A percentile compares a stretch with the other conserved stretches of the same genome.
Evolutionary conservation across 108 stramenopile species (phyloP).

Genomic region (Aureococcus anophagefferens): DNA sequence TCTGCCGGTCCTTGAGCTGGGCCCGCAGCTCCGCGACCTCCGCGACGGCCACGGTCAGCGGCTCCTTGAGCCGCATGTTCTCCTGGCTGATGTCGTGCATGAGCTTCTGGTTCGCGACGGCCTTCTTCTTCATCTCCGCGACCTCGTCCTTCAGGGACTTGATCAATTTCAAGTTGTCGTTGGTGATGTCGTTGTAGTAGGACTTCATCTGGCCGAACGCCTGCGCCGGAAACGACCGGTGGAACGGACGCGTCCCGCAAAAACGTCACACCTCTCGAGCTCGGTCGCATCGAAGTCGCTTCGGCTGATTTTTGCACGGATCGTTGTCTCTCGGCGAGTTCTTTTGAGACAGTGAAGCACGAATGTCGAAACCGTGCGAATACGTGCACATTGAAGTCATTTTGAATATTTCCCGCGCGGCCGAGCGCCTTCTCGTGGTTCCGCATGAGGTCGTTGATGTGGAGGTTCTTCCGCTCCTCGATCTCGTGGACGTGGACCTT

Average conservation of each 20-base stretch:
- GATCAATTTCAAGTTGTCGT: slow-evolving; percentile 42
- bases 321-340: too few species aligned
- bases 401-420: too few species aligned
- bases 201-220: slow-evolving; percentile 49
- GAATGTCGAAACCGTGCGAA: neutral
- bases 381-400: neutral
- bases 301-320: too few species aligned
- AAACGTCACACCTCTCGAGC: too few species aligned
- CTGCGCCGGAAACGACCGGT: too few species aligned
- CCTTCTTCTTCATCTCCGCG: slow-evolving; percentile 45
- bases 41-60: slow-evolving; percentile 37
- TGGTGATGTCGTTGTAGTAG: slow-evolving; percentile 61
- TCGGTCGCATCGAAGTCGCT: too few species aligned
- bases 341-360: too few species aligned
- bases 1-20: slow-evolving; percentile 41
- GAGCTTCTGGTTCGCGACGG: slow-evolving; percentile 38
- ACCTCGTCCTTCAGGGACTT: slow-evolving; percentile 34
- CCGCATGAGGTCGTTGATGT: slow-evolving; percentile 54
- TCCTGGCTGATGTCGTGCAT: slow-evolving; percentile 46
- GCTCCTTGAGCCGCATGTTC: slow-evolving; percentile 47
- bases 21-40: slow-evolving; percentile 42
- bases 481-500: slow-evolving; percentile 57
- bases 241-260: too few species aligned
- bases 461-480: slow-evolving; percentile 57
- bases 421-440: slow-evolving; percentile 53